These are phyloP conservation scores for Rhododendron vialii DNA, from an alignment of 148 eudicot species.

Conservation along the genomic window DNA sequence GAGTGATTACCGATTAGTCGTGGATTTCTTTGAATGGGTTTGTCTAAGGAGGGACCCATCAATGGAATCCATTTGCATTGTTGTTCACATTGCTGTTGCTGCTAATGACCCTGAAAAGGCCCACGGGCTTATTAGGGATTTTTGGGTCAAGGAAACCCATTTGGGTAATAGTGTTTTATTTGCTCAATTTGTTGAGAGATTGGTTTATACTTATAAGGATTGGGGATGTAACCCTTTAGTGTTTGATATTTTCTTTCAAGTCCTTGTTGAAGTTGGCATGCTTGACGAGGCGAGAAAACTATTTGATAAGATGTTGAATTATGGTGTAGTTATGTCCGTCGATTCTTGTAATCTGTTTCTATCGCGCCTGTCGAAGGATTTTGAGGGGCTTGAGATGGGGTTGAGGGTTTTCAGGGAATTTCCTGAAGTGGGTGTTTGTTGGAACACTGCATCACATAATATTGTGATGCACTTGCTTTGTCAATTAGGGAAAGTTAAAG, in stretches of 20 bases:
- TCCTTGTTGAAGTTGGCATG: constrained; percentile 57
- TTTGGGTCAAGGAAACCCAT: constrained; percentile 47
- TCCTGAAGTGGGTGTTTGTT: constrained; percentile 58
- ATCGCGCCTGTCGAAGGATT: constrained; percentile 39
- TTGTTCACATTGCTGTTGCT: constrained; percentile 76
- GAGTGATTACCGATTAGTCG: constrained; percentile 54
- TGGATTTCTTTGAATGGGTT: constrained; percentile 71
- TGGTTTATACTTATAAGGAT: constrained; percentile 78
- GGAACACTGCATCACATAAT: constrained; percentile 69
- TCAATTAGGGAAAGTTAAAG: constrained; percentile 54
- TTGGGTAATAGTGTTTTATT: constrained; percentile 40
- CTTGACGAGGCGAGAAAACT: constrained; percentile 51
- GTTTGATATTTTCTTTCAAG: constrained; percentile 83
- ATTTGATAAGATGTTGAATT: constrained; percentile 65
- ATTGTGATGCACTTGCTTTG: constrained; percentile 57
- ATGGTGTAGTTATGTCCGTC: constrained; percentile 61
- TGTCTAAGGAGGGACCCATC: constrained; percentile 61
- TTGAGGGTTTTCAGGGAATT: constrained; percentile 46
- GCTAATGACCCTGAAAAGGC: constrained; percentile 56
- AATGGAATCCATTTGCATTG: constrained; percentile 69
- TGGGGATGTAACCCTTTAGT: constrained; percentile 83
- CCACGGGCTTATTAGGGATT: constrained; percentile 41
- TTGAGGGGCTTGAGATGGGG: constrained; percentile 33
- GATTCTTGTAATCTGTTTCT: constrained; percentile 68
- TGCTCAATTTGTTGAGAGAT: constrained; percentile 51